phyloP scores from a whole-genome alignment of 495 filamentous ascomycete species.

The Talaromyces trachyspermus region DNA sequence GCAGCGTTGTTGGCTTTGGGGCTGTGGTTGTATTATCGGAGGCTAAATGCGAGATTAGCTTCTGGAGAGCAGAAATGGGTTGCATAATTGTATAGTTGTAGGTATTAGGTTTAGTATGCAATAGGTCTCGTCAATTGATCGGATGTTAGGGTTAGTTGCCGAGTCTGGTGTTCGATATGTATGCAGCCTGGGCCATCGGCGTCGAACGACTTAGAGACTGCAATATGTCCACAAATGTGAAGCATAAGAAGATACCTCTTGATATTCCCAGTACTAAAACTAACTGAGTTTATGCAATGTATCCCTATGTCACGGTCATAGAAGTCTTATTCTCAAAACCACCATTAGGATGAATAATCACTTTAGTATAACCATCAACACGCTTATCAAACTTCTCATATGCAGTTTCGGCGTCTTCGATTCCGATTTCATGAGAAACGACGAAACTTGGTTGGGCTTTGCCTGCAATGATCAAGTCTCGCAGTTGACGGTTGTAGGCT shows the following conservation, averaged over 20 bases:
- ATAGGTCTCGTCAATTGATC: neutral
- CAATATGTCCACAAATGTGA: neutral
- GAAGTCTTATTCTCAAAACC: neutral
- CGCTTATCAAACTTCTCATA: conserved; percentile 46
- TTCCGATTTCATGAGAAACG: conserved; percentile 47
- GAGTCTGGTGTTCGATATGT: neutral
- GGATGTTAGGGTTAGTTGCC: neutral
- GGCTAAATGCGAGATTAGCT: neutral
- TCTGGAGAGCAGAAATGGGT: neutral
- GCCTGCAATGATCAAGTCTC: conserved; percentile 51
- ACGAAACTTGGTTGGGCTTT: conserved; percentile 51
- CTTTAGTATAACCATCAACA: conserved; percentile 42
- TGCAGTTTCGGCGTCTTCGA: conserved; percentile 45
- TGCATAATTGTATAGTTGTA: neutral
- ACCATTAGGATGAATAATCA: neutral
- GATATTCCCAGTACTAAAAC: too few relatives aligned
- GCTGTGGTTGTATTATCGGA: neutral
- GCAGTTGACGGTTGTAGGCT: conserved; percentile 48
- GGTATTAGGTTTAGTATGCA: neutral
- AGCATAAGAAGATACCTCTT: neutral
- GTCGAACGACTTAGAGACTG: neutral
- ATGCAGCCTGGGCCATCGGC: neutral
- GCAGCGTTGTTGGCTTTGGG: neutral
- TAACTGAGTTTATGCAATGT: neutral
- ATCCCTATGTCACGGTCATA: neutral